Evolutionary conservation across 2,329 filamentous ascomycete genomes (phyloP).

Genomic region (Exserohilum turcica): DNA sequence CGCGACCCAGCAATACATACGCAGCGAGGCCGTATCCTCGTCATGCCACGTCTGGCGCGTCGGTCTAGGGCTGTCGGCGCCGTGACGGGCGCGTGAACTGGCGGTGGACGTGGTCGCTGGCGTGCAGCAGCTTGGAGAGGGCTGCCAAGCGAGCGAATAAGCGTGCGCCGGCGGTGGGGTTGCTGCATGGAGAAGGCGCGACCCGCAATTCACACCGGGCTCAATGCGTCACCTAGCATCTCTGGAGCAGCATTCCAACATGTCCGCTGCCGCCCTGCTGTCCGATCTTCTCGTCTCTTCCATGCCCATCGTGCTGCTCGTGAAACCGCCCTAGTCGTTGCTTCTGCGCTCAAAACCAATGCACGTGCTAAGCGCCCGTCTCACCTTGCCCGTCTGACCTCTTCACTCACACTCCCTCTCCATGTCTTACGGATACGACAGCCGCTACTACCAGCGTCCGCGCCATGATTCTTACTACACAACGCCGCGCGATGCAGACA

Average conservation of each 20-base stretch:
- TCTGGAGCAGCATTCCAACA: constrained; percentile 10
- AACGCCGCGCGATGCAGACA: constrained; percentile 30
- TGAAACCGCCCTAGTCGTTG: constrained; percentile 8
- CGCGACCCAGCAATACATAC: too few relatives aligned
- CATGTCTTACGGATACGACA: constrained; percentile 38
- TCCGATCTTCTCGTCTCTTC: constrained; percentile 11
- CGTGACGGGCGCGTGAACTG: constrained; percentile 9
- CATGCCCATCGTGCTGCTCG: background rate
- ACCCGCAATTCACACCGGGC: constrained; percentile 12
- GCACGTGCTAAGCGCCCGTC: constrained; percentile 7
- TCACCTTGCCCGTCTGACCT: constrained; percentile 20
- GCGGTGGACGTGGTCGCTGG: constrained; percentile 12
- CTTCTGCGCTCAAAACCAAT: constrained; percentile 3
- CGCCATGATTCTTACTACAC: constrained; percentile 36
- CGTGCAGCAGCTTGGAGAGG: background rate
- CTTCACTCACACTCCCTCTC: constrained; percentile 5
- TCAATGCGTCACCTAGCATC: constrained; percentile 19
- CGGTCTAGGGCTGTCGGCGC: background rate
- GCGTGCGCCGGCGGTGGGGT: constrained; percentile 7
- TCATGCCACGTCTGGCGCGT: background rate
- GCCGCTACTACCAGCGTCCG: constrained; percentile 25
- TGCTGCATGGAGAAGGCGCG: constrained; percentile 8
- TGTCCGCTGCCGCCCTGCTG: constrained; percentile 13
- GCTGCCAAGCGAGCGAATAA: constrained; percentile 13
- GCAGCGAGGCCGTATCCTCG: too few relatives aligned